Evolutionary conservation across 2,329 filamentous ascomycete genomes (phyloP).

Genomic region (Alternaria viburni): DNA sequence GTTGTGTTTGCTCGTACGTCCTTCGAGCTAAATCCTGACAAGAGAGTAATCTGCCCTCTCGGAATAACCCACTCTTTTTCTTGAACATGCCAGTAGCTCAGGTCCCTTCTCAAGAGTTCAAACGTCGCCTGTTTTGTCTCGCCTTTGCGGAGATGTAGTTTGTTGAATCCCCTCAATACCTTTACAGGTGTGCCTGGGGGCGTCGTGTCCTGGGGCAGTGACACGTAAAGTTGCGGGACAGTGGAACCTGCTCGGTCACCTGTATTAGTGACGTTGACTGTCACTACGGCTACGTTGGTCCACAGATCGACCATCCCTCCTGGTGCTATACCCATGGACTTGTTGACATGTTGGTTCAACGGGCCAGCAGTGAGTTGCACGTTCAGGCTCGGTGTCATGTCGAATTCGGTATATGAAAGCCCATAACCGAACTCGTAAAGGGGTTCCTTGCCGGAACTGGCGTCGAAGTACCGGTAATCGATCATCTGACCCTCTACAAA

Average conservation of each 20-base stretch:
- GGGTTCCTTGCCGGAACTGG: conserved; percentile 27
- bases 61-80: neutral
- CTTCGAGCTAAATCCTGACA: neutral
- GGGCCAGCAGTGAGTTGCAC: neutral
- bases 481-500: conserved; percentile 61
- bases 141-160: neutral
- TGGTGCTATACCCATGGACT: neutral
- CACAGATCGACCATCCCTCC: neutral
- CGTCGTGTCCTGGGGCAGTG: neutral
- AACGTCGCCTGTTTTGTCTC: neutral
- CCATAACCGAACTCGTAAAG: conserved; percentile 49
- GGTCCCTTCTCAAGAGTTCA: neutral
- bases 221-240: neutral
- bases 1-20: neutral
- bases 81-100: neutral
- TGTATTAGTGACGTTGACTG: neutral
- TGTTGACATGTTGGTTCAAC: neutral
- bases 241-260: neutral
- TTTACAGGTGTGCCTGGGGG: neutral
- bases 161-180: neutral
- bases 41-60: neutral
- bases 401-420: conserved; percentile 48
- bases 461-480: conserved; percentile 62
- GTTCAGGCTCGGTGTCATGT: neutral
- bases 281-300: neutral